phyloP scores from a whole-genome alignment of 2,329 filamentous ascomycete genomes.

The Rhynchosporium secalis region DNA sequence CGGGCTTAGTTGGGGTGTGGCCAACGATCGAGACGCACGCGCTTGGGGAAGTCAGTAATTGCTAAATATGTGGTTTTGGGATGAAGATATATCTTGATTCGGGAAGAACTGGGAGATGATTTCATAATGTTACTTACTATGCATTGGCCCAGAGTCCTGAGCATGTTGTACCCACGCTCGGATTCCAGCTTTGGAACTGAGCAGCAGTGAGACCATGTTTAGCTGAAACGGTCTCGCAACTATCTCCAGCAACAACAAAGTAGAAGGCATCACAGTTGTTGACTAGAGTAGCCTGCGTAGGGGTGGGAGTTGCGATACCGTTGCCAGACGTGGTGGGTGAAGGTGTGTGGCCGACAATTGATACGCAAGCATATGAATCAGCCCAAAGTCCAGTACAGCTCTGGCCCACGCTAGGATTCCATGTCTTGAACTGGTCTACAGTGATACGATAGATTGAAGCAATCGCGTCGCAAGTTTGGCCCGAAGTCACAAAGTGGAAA shows the following conservation, averaged over 20 bases:
- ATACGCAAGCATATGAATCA: slow-evolving; percentile 32
- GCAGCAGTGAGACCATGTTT: slow-evolving; percentile 28
- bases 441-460: slow-evolving; percentile 1
- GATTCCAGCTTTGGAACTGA: slow-evolving; percentile 39
- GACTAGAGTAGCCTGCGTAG: slow-evolving; percentile 27
- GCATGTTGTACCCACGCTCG: slow-evolving; percentile 34
- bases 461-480: background rate
- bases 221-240: slow-evolving; percentile 25
- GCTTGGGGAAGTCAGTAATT: slow-evolving; percentile 17
- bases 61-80: too few species aligned
- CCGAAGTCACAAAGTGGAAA: background rate
- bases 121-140: background rate
- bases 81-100: background rate
- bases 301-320: slow-evolving; percentile 15
- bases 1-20: slow-evolving; percentile 1
- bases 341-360: slow-evolving; percentile 9
- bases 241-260: slow-evolving; percentile 27
- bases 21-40: slow-evolving; percentile 30
- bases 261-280: slow-evolving; percentile 35
- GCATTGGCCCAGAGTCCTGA: slow-evolving; percentile 29
- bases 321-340: slow-evolving; percentile 16
- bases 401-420: background rate
- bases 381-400: slow-evolving; percentile 33
- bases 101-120: background rate
- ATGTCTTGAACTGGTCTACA: background rate